Evolutionary conservation across 1,284 basidiomycete species (phyloP).

Genomic region (Pholiota adiposa): DNA sequence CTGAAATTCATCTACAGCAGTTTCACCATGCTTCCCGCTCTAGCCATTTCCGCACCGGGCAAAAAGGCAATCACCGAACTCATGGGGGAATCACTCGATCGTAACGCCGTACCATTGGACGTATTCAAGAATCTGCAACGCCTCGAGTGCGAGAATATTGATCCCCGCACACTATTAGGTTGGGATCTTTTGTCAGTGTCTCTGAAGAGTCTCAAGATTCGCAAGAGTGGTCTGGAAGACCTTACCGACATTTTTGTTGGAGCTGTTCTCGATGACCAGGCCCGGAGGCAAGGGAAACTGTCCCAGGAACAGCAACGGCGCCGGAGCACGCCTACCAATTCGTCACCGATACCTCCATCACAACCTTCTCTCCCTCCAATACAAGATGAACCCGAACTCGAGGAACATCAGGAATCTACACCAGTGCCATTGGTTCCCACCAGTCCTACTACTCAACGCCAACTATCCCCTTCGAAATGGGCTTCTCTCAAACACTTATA

Average conservation of each 20-base stretch:
- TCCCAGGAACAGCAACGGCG: conserved; percentile 51
- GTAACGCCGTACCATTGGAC: conserved; percentile 80
- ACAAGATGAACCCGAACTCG: conserved; percentile 63
- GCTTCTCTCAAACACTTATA: conserved; percentile 77
- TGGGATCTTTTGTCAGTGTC: conserved; percentile 83
- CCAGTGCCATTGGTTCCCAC: conserved; percentile 15
- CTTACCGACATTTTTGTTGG: conserved; percentile 81
- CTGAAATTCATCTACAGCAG: conserved; percentile 87
- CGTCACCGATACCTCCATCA: conserved; percentile 52
- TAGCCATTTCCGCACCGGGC: conserved; percentile 65
- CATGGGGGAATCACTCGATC: conserved; percentile 70
- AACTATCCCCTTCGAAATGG: conserved; percentile 76
- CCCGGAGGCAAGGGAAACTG: conserved; percentile 58
- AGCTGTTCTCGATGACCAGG: conserved; percentile 76
- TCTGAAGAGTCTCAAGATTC: conserved; percentile 75
- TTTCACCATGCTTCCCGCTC: conserved; percentile 86
- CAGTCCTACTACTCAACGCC: conserved; percentile 29
- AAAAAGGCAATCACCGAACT: conserved; percentile 73
- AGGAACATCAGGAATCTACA: conserved; percentile 44
- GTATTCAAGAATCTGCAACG: conserved; percentile 83
- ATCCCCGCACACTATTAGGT: conserved; percentile 82
- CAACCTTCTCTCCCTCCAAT: conserved; percentile 57
- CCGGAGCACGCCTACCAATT: conserved; percentile 46
- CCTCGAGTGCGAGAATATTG: conserved; percentile 79
- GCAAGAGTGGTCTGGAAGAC: conserved; percentile 82